These are phyloP conservation scores for Pinguiococcus pyrenoidosus DNA, from an alignment of 108 stramenopile genomes.

Conservation along the genomic window DNA sequence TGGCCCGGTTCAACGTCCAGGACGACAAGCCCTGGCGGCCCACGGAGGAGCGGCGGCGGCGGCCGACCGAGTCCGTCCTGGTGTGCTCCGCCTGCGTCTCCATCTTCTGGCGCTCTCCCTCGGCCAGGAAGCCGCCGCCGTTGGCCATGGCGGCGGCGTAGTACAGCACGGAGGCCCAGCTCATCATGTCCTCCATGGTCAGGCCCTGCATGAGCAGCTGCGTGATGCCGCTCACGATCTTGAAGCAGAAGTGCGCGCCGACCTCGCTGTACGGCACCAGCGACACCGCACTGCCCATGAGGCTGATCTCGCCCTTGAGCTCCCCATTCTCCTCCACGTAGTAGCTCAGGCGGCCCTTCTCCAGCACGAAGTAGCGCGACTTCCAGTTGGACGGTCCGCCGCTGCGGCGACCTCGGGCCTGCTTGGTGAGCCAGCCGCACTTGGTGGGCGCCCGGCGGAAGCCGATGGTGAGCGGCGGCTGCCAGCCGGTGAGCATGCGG, in stretches of 20 bases:
- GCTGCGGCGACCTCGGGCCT: background rate
- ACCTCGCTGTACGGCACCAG: slow-evolving; percentile 14
- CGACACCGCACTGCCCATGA: slow-evolving; percentile 26
- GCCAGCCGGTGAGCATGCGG: slow-evolving; percentile 22
- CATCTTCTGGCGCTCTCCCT: slow-evolving; percentile 14
- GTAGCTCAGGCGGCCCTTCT: slow-evolving; percentile 23
- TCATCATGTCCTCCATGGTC: slow-evolving; percentile 14
- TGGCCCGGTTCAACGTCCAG: no score
- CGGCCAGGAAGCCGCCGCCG: slow-evolving; percentile 31
- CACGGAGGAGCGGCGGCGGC: no score
- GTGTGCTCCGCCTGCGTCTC: no score
- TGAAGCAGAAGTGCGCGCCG: slow-evolving; percentile 14
- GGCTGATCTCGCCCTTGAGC: slow-evolving; percentile 20
- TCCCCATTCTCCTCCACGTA: slow-evolving; percentile 8
- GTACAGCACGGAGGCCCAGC: slow-evolving; percentile 24
- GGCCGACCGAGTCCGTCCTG: no score
- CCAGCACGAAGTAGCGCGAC: slow-evolving; percentile 22
- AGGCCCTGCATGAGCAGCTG: slow-evolving; percentile 18
- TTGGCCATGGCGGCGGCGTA: slow-evolving; percentile 31
- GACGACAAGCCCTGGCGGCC: no score
- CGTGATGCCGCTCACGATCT: slow-evolving; percentile 17
- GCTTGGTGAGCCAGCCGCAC: slow-evolving; percentile 22
- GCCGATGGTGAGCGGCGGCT: slow-evolving; percentile 27
- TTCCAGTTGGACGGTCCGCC: slow-evolving; percentile 22
- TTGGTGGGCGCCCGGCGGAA: slow-evolving; percentile 24